Evolutionary conservation across 2,329 filamentous ascomycete genomes (phyloP).

Genomic region (Blastomyces percursus): DNA sequence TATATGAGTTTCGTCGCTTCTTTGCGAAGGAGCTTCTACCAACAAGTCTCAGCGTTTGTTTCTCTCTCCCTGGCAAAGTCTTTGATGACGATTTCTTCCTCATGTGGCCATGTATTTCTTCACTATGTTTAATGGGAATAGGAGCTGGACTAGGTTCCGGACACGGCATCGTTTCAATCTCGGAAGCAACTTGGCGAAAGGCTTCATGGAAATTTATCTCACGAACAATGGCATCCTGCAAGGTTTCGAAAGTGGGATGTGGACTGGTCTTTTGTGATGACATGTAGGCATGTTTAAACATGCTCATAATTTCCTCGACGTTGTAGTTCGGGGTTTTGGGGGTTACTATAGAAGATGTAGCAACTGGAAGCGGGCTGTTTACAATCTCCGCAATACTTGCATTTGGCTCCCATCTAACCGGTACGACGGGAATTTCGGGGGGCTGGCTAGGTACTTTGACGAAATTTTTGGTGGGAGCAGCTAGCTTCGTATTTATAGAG

Average conservation of each 20-base stretch:
- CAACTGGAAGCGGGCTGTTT: constrained; percentile 28
- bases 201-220: constrained; percentile 37
- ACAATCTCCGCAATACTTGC: constrained; percentile 34
- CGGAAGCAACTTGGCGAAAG: constrained; percentile 20
- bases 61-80: constrained; percentile 23
- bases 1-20: constrained; percentile 20
- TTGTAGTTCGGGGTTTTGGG: constrained; percentile 22
- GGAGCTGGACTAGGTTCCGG: constrained; percentile 3
- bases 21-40: constrained; percentile 25
- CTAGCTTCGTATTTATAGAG: constrained; percentile 32
- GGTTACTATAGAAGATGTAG: constrained; percentile 19
- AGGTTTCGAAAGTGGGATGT: constrained; percentile 30
- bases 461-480: constrained; percentile 21
- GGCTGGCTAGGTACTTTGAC: constrained; percentile 28
- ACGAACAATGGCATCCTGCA: constrained; percentile 35
- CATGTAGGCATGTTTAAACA: constrained; percentile 31
- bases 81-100: constrained; percentile 15
- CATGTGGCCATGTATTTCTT: constrained; percentile 10
- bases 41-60: constrained; percentile 23
- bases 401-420: constrained; percentile 16
- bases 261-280: constrained; percentile 22
- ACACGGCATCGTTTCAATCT: constrained; percentile 3
- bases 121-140: background rate
- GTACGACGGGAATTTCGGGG: constrained; percentile 6
- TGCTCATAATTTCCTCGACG: constrained; percentile 32